A percentile compares a stretch with the other conserved stretches of the same genome.
These are phyloP conservation scores for Coniochaeta pulveracea DNA, from an alignment of 2,329 filamentous ascomycete genomes.

Conservation along the genomic window DNA sequence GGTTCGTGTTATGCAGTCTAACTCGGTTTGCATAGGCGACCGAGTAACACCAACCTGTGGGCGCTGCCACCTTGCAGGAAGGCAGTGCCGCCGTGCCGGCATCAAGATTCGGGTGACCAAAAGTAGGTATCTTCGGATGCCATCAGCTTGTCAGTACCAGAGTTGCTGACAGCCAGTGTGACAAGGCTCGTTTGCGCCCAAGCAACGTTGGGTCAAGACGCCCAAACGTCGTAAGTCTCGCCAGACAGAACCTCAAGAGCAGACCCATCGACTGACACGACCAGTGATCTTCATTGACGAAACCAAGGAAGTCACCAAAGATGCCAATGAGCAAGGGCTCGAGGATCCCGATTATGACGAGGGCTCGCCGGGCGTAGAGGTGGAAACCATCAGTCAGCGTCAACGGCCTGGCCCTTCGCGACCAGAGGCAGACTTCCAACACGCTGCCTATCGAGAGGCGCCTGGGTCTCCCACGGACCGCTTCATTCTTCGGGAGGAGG, in stretches of 20 bases:
- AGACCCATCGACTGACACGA: conserved; percentile 1
- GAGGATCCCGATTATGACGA: conserved; percentile 1
- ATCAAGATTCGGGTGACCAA: conserved; percentile 21
- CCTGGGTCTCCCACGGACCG: conserved; percentile 16
- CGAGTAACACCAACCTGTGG: conserved; percentile 22
- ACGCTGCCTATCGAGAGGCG: conserved; percentile 2
- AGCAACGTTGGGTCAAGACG: conserved; percentile 21
- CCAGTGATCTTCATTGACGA: conserved; percentile 18
- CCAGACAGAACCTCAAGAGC: too few species aligned
- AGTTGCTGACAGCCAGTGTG: background rate
- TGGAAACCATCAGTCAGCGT: background rate
- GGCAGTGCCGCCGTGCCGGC: conserved; percentile 16
- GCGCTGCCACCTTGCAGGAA: conserved; percentile 16
- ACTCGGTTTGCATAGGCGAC: conserved; percentile 20
- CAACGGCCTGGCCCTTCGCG: background rate
- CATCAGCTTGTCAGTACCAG: background rate
- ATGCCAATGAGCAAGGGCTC: conserved; percentile 1
- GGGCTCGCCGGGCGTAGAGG: conserved; percentile 1
- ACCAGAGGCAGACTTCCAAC: background rate
- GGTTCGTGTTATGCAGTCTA: conserved; percentile 6
- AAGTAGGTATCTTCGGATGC: conserved; percentile 7
- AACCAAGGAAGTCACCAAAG: conserved; percentile 8
- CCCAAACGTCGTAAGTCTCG: conserved; percentile 17
- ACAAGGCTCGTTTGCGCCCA: conserved; percentile 16
- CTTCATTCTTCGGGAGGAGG: conserved; percentile 16